Conservation (phyloP, 768 basidiomycete species). For the Nevesoporus exiguus region DNA sequence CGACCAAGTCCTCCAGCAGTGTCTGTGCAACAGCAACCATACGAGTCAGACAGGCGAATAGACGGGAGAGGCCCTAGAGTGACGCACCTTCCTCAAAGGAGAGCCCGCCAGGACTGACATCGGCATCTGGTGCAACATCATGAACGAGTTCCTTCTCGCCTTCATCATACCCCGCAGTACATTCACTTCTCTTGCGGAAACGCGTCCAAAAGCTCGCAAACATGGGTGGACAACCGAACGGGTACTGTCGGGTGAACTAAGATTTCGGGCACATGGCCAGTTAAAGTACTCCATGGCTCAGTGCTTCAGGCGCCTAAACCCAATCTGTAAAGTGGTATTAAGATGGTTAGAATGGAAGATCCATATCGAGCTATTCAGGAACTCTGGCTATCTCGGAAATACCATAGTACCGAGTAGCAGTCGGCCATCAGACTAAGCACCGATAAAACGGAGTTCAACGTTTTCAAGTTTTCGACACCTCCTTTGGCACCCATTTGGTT, state of each 20-base stretch:
- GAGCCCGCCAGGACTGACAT: slow-evolving; percentile 40
- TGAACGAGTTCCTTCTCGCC: background rate
- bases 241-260: background rate
- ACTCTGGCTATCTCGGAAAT: too few species aligned
- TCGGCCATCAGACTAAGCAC: too few species aligned
- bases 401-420: too few species aligned
- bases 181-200: slow-evolving; percentile 2
- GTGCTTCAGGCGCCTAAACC: too few species aligned
- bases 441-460: too few species aligned
- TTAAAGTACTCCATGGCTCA: slow-evolving; percentile 1
- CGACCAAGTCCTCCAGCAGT: slow-evolving; percentile 55
- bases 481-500: too few species aligned
- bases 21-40: slow-evolving; percentile 25
- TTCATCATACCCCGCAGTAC: background rate
- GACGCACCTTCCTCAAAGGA: slow-evolving; percentile 49
- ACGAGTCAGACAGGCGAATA: background rate
- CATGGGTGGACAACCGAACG: slow-evolving; percentile 5
- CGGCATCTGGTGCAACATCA: slow-evolving; percentile 7
- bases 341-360: background rate
- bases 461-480: too few species aligned
- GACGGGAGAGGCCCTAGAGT: background rate
- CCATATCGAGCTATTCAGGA: too few species aligned
- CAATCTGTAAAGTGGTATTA: too few species aligned
- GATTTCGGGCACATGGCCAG: background rate
- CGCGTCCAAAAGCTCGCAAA: background rate